Evolutionary conservation across 2,329 filamentous ascomycete species (phyloP).

Genomic region (Diaporthe sp.): DNA sequence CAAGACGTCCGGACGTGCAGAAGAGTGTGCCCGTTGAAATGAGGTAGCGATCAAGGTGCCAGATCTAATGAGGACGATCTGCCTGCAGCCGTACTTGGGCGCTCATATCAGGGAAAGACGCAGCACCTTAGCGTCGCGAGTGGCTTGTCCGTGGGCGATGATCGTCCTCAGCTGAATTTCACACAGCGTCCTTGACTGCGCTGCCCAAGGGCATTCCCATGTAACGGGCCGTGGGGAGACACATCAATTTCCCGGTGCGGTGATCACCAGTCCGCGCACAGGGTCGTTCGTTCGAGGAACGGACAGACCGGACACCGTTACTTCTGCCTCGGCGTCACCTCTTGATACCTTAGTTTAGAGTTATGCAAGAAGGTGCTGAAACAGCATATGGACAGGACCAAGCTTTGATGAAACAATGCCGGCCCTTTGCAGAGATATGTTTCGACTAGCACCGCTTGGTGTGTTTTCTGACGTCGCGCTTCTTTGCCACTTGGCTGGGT

Average conservation of each 20-base stretch:
- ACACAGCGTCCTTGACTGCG: neutral
- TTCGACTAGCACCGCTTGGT: conserved; percentile 32
- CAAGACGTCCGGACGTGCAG: neutral
- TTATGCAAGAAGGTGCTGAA: conserved; percentile 25
- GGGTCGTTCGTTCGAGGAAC: conserved; percentile 11
- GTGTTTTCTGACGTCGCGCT: conserved; percentile 17
- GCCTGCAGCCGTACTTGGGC: too few species aligned
- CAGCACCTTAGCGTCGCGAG: conserved; percentile 6
- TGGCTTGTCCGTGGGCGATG: conserved; percentile 19
- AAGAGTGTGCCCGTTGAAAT: neutral
- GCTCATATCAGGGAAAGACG: neutral
- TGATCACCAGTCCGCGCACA: neutral
- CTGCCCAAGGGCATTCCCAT: neutral
- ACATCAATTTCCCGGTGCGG: neutral
- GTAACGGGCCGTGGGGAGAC: conserved; percentile 9
- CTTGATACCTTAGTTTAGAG: neutral
- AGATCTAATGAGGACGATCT: neutral
- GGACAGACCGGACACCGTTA: neutral
- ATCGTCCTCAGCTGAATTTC: neutral
- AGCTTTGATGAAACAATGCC: conserved; percentile 24
- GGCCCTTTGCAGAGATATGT: conserved; percentile 11
- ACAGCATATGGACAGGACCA: neutral
- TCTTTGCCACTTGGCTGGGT: conserved; percentile 3
- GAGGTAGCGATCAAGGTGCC: neutral
- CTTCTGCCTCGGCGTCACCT: conserved; percentile 5